phyloP scores from a whole-genome alignment of 331 rosid species.

The Malus hybrid region DNA sequence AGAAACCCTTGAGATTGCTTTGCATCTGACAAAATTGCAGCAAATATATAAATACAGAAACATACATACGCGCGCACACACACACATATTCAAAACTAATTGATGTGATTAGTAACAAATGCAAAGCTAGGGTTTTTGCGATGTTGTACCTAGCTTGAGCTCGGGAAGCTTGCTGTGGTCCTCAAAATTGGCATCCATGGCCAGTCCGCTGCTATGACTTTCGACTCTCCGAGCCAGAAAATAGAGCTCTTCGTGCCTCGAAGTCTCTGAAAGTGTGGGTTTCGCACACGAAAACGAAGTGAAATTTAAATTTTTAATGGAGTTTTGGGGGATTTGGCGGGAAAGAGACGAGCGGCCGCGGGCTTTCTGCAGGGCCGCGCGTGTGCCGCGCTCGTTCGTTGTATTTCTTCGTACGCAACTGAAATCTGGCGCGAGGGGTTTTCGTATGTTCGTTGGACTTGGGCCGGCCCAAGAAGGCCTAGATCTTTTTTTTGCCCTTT shows the following conservation, averaged over 20 bases:
- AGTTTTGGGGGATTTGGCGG: conserved; percentile 39
- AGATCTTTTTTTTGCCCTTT: neutral
- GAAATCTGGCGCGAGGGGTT: neutral
- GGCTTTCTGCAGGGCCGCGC: conserved; percentile 11
- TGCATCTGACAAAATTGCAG: conserved; percentile 44
- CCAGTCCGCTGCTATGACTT: conserved; percentile 23
- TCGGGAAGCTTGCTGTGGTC: conserved; percentile 73
- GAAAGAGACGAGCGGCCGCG: conserved; percentile 31
- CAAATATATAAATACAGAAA: neutral
- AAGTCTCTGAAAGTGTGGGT: neutral
- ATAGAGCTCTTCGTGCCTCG: neutral
- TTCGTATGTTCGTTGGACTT: neutral
- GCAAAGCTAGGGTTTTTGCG: conserved; percentile 1
- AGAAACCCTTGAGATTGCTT: conserved; percentile 96
- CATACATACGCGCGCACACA: neutral
- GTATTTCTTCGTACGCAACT: neutral
- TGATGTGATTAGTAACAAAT: neutral
- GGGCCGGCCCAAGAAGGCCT: neutral
- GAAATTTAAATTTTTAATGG: neutral
- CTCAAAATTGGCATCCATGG: conserved; percentile 56
- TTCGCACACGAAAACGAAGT: neutral
- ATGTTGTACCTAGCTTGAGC: conserved; percentile 64
- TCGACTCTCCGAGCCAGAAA: neutral
- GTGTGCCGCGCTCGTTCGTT: neutral
- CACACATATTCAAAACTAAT: too few relatives aligned